Base-by-base conservation (phyloP, 2,329 filamentous ascomycete genomes). In the Diaporthe citri region DNA sequence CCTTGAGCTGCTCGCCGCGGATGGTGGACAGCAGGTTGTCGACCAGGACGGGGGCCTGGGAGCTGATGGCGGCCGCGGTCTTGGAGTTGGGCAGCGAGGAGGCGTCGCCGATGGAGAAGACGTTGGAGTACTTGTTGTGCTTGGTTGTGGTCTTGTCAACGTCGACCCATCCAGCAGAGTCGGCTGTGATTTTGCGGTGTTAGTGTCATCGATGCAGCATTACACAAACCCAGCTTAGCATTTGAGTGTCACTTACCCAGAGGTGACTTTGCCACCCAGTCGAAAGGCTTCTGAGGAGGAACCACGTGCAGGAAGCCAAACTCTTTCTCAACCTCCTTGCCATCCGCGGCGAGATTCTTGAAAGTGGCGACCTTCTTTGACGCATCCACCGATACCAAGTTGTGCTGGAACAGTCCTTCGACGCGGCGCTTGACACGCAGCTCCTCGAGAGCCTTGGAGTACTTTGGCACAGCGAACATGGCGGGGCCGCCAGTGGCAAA, bases 1-100 rank as follows among this genome's bases (percentile, higher is more conserved):
- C 81, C 64, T 78, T 78, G 1, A 75, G 78, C 72, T 82, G 78
- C 75, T 82, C 79, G 62, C 84, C 84, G 7, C 82, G 79, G 75
- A 86, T 80, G 22, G 79, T 76, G 2, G 79, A 75, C 31, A 86
- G 76, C 64, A 87, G 77, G 79, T 87, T 87, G 66, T 81, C 76
- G n/a, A 87, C 80, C 71, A 87, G 79, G 22, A 87, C 84, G 1
- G 86, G 86, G 2, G 84, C 81, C 78, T 87, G 84, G 7, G 85
- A 80, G 1, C 85, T 84, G 78, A 87, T 84, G 51, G 85, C 86
- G 10, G 86, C 86, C 0, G 85, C 85, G 12, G 86, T 87, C 82
- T 87, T 87, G 80, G 81, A 83, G 76, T 82, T 84, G 22, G 83
- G 83, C 28, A 84, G 80, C 74, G 83, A 83, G 1, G 83, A 84